Percentiles rank a stretch among this genome's conserved stretches.
These are phyloP conservation scores for Saccharomycopsis selenospora DNA, from an alignment of 805 yeast species.

Conservation along the genomic window DNA sequence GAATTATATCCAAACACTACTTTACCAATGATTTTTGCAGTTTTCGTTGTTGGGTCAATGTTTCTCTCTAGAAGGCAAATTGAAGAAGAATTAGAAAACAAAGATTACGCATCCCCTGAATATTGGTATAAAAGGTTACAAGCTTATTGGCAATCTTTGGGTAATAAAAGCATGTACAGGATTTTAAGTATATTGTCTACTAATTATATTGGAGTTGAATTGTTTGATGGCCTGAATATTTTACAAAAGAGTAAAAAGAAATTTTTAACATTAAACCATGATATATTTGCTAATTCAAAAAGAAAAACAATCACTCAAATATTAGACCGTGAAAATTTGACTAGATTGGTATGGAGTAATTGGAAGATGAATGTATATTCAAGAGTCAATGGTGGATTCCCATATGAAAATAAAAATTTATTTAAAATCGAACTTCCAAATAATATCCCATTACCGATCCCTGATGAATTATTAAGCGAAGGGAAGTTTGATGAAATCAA, in stretches of 20 bases:
- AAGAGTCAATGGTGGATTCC: slow-evolving; percentile 32
- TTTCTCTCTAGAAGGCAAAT: slow-evolving; percentile 25
- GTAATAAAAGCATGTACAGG: slow-evolving; percentile 26
- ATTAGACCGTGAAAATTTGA: slow-evolving; percentile 29
- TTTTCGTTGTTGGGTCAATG: slow-evolving; percentile 31
- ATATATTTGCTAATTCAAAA: background rate
- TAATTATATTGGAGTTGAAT: background rate
- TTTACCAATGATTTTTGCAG: slow-evolving; percentile 29
- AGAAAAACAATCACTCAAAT: slow-evolving; percentile 23
- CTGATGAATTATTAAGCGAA: slow-evolving; percentile 19
- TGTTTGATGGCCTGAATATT: slow-evolving; percentile 1
- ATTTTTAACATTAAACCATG: background rate
- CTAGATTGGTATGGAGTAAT: slow-evolving; percentile 34
- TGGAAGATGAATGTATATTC: slow-evolving; percentile 32
- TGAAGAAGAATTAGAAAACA: slow-evolving; percentile 21
- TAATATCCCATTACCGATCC: slow-evolving; percentile 31
- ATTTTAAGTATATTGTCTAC: slow-evolving; percentile 22
- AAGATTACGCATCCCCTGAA: slow-evolving; percentile 27
- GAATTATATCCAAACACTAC: slow-evolving; percentile 29
- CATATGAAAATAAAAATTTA: slow-evolving; percentile 25
- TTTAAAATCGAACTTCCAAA: slow-evolving; percentile 27
- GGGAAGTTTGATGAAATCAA: background rate
- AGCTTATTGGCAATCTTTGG: slow-evolving; percentile 25
- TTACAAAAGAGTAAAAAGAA: background rate
- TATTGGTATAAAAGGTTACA: slow-evolving; percentile 31